Conservation (phyloP, 2,329 filamentous ascomycete species). For the Xylaria sp. region DNA sequence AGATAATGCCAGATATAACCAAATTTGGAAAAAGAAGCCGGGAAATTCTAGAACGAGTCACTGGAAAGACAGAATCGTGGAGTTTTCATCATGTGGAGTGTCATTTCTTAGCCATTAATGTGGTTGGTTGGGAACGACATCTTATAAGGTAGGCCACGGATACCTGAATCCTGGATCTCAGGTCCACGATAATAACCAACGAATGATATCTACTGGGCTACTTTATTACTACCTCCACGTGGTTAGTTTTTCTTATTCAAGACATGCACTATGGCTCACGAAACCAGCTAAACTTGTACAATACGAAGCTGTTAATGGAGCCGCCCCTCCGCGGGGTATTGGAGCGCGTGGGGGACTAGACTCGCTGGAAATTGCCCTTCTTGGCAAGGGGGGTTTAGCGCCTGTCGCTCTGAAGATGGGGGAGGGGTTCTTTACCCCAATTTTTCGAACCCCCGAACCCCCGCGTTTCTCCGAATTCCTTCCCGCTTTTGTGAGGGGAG, state of each 20-base stretch:
- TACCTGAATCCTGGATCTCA: not conserved
- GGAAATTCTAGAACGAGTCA: not conserved
- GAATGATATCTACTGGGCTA: not conserved
- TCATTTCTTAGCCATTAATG: conserved; percentile 6
- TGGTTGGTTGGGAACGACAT: not conserved
- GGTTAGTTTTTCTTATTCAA: not conserved
- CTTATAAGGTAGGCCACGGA: not conserved
- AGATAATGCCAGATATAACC: not conserved
- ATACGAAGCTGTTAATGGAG: conserved; percentile 6
- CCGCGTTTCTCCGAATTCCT: conserved; percentile 26
- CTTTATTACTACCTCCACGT: not conserved
- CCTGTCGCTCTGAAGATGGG: not conserved
- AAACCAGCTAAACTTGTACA: not conserved
- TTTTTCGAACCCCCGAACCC: conserved; percentile 18
- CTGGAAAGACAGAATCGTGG: conserved; percentile 9
- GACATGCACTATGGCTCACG: not conserved
- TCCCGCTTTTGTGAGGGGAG: not conserved
- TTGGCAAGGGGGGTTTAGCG: conserved; percentile 29
- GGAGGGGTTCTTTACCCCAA: conserved; percentile 23
- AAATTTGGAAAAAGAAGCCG: not conserved
- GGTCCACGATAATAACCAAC: not conserved
- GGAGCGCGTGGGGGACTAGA: conserved; percentile 21
- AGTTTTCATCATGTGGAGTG: conserved; percentile 17
- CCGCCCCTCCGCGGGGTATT: conserved; percentile 20
- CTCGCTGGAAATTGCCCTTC: conserved; percentile 42